Base-by-base conservation (phyloP, 169 alveolate genomes). In the Hepatocystis sp. region DNA sequence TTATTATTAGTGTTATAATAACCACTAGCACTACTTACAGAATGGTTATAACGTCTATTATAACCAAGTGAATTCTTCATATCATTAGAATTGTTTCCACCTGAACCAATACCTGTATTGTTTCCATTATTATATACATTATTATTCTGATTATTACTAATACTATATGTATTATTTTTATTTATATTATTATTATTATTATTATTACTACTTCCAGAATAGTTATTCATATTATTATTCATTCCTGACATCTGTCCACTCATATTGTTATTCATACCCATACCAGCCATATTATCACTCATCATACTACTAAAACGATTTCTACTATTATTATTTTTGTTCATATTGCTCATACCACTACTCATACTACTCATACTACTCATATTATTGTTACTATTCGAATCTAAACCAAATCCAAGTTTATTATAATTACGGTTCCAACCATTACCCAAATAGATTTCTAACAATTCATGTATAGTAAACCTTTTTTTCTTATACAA, bases 391-490 rank as follows among this genome's bases (percentile, higher is more conserved):
- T 11, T 27, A 25, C 78, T n/a, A 8, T 40, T 55, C 11, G 52
- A 47, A 84, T 34, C 34, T 0, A 85, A 51, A 53, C 78, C 56
- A 40, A 44, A 58, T 66, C 36, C 47, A 49, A 51, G 58, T 52
- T 49, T 55, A 34, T 86, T 76, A 39, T 28, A 47, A 10, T 60
- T 42, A 17, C 15, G 11, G 28, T 34, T 51, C 84, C 85, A 66
- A 34, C 76, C 39, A 58, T 64, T 40, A 21, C 91, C 81, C 7
- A 81, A 32, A 44, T 52, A 84, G 0, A 65, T 84, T 63, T 84
- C 90, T 17, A 66, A 25, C 40, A 66, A 84, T 40, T 66, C 90
- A 25, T 55, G 52, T 55, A 53, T 66, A 0, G 84, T 61, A 34
- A 28, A 66, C n/a, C 30, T 42, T 42, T 84, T 66, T 17, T 66